A percentile compares a stretch with the other conserved stretches of the same genome.
phyloP scores from a whole-genome alignment of 2,329 filamentous ascomycete species.

The Trichoderma sp. region DNA sequence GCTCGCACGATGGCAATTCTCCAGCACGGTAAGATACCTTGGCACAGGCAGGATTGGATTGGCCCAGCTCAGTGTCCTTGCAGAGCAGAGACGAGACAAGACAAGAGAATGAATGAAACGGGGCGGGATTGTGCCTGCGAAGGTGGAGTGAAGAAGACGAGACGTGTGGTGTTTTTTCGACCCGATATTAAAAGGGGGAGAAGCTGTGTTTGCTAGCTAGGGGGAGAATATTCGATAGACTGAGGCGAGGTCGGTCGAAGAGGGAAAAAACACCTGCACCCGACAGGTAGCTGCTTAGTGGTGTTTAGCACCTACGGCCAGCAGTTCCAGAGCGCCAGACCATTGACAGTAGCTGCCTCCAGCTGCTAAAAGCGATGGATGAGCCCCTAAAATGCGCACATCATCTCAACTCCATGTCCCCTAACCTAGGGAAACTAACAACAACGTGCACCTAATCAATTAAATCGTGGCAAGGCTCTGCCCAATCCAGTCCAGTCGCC shows the following conservation, averaged over 20 bases:
- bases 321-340: not conserved
- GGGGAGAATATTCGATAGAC: not conserved
- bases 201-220: not conserved
- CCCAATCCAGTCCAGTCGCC: not conserved
- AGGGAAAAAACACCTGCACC: not conserved
- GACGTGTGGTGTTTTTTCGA: slow-evolving; percentile 5
- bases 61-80: not conserved
- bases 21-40: too few species aligned
- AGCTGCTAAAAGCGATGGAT: not conserved
- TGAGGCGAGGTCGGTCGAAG: not conserved
- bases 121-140: not conserved
- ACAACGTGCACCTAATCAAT: too few species aligned
- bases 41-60: not conserved
- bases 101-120: not conserved
- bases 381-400: not conserved
- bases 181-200: not conserved
- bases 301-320: not conserved
- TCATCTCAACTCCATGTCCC: not conserved
- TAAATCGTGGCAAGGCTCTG: not conserved
- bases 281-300: not conserved
- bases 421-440: not conserved
- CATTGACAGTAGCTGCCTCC: not conserved
- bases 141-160: not conserved
- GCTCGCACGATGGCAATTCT: not conserved
- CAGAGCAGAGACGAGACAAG: not conserved